Evolutionary conservation across 2,329 filamentous ascomycete genomes (phyloP).

Genomic region (Coniochaeta ligniaria): DNA sequence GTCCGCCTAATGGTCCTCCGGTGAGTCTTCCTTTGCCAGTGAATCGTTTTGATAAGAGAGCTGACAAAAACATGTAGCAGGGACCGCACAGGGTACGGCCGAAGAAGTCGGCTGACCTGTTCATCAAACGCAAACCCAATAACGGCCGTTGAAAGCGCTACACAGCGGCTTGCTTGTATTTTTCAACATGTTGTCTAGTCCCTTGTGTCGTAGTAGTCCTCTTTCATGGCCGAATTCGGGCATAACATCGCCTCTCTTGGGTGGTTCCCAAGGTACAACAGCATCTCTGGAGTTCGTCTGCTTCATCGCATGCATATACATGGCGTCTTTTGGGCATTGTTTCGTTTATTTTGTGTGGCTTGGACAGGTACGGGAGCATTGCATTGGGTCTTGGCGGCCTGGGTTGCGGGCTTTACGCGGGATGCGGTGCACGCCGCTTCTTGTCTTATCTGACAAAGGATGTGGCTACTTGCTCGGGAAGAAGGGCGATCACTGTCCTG

Average conservation of each 20-base stretch:
- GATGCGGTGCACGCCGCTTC: neutral
- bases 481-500: neutral
- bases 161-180: neutral
- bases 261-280: neutral
- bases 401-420: neutral
- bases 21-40: neutral
- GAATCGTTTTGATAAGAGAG: neutral
- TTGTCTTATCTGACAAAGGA: neutral
- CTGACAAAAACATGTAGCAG: neutral
- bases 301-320: neutral
- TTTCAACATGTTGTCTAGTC: neutral
- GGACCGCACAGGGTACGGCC: constrained; percentile 4
- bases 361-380: neutral
- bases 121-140: neutral
- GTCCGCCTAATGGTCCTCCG: constrained; percentile 4
- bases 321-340: neutral
- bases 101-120: constrained; percentile 1
- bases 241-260: neutral
- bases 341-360: neutral
- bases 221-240: neutral
- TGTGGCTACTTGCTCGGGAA: neutral
- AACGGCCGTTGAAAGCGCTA: neutral
- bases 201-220: neutral
- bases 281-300: neutral
- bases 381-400: neutral